Evolutionary conservation across 257 asterid species (phyloP), one percentile per base, ranked within the genome.

Genomic region (Nicotiana benthamiana): DNA sequence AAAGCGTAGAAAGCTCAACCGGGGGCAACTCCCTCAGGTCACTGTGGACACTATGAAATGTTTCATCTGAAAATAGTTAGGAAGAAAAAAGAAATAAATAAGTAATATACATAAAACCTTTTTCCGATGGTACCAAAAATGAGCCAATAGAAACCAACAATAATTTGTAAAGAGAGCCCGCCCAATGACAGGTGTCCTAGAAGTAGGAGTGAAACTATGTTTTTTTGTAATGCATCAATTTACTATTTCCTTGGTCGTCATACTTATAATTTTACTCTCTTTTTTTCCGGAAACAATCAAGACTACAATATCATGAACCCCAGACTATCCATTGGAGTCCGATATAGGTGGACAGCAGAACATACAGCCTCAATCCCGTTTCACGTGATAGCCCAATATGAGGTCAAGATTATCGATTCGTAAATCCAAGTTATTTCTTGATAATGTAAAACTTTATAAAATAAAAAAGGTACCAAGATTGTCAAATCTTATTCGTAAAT

Each of bases 11-110:
- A 80, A 96, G 84, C 86, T 93, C 99, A 82, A 96, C 97, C 43
- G 97, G 90, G 75, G 98, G 98, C 89, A 96, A 90, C 91, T 96
- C 97, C 90, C 93, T 89, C 89, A 96, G 80, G 85, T 94, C 97
- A 82, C 85, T 91, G 80, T 86, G 90, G 86, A 91, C 86, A 79
- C 84, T 92, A 85, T 90, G 90, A 87, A 88, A 96, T 52, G 93
- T 83, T 72, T 91, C 98, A 83, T 87, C 98, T 96, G 92, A 83
- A 87, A 52, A 64, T 83, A 27, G 59, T 27, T 26, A 78, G 43
- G 52, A 48, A 48, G 34, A 82, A 65, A 57, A 78, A 6, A 43
- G 59, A 72, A 74, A 74, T 32, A 74, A 48, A 74, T 26, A 48
- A 74, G 61, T 48, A 32, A 74, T 24, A 56, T 32, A 74, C 40